These are phyloP conservation scores for Tricholoma matsutake DNA, from an alignment of 768 basidiomycete species.

Conservation along the genomic window DNA sequence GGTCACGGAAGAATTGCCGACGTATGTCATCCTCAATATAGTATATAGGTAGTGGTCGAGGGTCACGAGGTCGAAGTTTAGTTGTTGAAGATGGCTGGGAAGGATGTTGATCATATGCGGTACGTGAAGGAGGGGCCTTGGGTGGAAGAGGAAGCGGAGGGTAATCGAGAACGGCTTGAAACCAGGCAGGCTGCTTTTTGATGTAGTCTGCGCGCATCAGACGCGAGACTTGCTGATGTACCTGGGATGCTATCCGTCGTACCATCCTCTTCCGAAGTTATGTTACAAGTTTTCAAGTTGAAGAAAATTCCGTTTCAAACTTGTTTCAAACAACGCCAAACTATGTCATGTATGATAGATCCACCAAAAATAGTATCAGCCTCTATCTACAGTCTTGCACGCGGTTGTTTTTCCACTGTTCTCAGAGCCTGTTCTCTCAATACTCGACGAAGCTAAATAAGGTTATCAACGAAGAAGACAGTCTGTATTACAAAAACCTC, in stretches of 20 bases:
- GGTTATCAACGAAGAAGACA: neutral
- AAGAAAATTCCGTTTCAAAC: neutral
- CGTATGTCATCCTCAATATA: conserved; percentile 87
- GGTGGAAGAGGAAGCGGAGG: conserved; percentile 88
- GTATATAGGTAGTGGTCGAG: conserved; percentile 55
- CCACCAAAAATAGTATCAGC: too few species aligned
- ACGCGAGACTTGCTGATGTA: conserved; percentile 84
- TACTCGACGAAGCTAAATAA: conserved; percentile 41
- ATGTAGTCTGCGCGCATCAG: conserved; percentile 67
- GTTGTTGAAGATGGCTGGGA: conserved; percentile 15
- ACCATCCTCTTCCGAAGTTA: conserved; percentile 45
- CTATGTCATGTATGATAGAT: too few species aligned
- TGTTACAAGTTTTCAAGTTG: neutral
- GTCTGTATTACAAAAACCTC: conserved; percentile 16
- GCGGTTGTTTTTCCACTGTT: neutral
- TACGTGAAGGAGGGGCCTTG: conserved; percentile 59
- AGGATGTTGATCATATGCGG: conserved; percentile 48
- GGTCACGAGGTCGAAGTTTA: conserved; percentile 37
- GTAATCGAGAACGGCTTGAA: conserved; percentile 76
- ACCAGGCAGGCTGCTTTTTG: conserved; percentile 75
- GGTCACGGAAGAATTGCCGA: conserved; percentile 90
- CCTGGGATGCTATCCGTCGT: conserved; percentile 79
- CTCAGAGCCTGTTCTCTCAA: conserved; percentile 47
- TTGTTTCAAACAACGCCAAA: conserved; percentile 7
- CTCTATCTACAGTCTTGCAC: conserved; percentile 15